These are phyloP conservation scores for Yarrowia phangngaensis DNA, from an alignment of 805 yeast genomes.

Conservation along the genomic window DNA sequence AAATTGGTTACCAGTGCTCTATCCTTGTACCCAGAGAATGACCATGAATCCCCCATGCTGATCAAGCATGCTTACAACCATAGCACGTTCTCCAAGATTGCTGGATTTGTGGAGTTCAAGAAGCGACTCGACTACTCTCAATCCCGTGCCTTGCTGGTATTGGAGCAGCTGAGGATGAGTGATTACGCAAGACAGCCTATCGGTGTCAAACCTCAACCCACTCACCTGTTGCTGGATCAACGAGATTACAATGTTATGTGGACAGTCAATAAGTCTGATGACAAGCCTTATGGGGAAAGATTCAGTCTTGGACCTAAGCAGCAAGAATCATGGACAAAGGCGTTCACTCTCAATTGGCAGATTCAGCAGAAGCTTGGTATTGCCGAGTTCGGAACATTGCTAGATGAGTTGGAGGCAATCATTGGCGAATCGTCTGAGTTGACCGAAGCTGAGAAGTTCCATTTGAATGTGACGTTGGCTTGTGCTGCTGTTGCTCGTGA, in stretches of 20 bases:
- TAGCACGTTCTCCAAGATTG: conserved; percentile 60
- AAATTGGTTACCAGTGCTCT: conserved; percentile 43
- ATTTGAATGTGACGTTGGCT: neutral
- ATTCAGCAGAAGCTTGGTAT: conserved; percentile 31
- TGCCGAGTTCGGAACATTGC: conserved; percentile 16
- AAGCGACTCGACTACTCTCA: conserved; percentile 11
- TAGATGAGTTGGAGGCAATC: neutral
- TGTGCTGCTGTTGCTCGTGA: conserved; percentile 7
- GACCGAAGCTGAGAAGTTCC: conserved; percentile 7
- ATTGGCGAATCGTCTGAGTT: neutral
- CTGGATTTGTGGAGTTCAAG: conserved; percentile 58
- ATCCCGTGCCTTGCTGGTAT: conserved; percentile 4
- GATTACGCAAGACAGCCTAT: conserved; percentile 14
- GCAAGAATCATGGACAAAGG: conserved; percentile 39
- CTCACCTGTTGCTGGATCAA: conserved; percentile 43
- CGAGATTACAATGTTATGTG: conserved; percentile 56
- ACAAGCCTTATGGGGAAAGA: conserved; percentile 31
- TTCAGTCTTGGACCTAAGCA: conserved; percentile 35
- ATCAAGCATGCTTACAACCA: conserved; percentile 54
- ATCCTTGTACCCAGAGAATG: conserved; percentile 53
- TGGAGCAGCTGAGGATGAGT: conserved; percentile 15
- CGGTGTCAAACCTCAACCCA: conserved; percentile 14
- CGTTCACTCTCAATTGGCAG: conserved; percentile 39
- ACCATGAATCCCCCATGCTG: conserved; percentile 49
- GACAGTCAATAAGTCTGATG: conserved; percentile 47